Percentiles rank a stretch among this genome's conserved stretches.
Conservation (phyloP, 768 basidiomycete species). For the Melanogaster broomeanus region DNA sequence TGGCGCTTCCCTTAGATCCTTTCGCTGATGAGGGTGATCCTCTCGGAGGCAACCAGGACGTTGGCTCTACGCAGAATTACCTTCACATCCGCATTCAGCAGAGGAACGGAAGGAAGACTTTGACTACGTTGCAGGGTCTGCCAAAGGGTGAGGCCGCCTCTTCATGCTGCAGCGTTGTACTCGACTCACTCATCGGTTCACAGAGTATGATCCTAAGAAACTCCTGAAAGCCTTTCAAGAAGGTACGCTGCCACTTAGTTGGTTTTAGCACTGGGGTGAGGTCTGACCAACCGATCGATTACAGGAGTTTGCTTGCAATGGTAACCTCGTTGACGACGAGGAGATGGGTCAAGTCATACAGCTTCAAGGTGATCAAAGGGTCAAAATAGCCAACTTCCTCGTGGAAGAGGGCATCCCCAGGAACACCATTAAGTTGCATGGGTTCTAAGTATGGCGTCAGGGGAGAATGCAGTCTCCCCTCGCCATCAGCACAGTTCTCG, state of each 20-base stretch:
- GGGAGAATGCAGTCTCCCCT: not conserved
- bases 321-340: constrained; percentile 92
- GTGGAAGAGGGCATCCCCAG: constrained; percentile 78
- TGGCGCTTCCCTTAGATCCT: constrained; percentile 62
- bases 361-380: constrained; percentile 96
- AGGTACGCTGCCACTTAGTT: constrained; percentile 49
- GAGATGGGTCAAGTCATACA: constrained; percentile 97
- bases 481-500: constrained; percentile 11
- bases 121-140: constrained; percentile 96
- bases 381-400: constrained; percentile 89
- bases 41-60: constrained; percentile 70
- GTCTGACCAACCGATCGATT: constrained; percentile 7
- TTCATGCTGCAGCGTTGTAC: constrained; percentile 11
- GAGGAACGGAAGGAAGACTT: constrained; percentile 97
- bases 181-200: constrained; percentile 10
- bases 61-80: constrained; percentile 80
- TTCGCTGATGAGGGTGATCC: constrained; percentile 94
- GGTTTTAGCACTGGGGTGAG: not conserved
- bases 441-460: constrained; percentile 56
- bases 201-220: constrained; percentile 98
- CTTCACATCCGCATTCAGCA: constrained; percentile 99
- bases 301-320: constrained; percentile 98
- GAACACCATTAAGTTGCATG: constrained; percentile 82
- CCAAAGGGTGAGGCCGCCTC: constrained; percentile 67
- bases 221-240: constrained; percentile 99